phyloP scores from a whole-genome alignment of 305 asterid species.

The Fraxinus floribunda region DNA sequence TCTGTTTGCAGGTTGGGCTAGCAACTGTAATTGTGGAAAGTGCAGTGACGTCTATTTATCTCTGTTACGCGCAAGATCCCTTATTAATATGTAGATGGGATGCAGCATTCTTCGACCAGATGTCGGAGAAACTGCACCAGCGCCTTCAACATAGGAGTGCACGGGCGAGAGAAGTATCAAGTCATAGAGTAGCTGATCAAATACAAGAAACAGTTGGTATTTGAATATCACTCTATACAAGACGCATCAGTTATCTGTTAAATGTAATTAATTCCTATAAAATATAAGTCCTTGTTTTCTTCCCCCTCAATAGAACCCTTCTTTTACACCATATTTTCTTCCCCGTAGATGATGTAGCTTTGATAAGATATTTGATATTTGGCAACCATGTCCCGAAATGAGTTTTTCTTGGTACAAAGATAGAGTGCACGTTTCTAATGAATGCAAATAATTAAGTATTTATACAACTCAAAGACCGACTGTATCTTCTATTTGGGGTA shows the following conservation, averaged over 20 bases:
- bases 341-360: neutral
- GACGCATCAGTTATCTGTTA: neutral
- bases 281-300: neutral
- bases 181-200: slow-evolving; percentile 55
- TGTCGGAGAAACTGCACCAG: slow-evolving; percentile 82
- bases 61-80: slow-evolving; percentile 92
- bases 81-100: slow-evolving; percentile 79
- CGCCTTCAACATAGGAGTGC: slow-evolving; percentile 93
- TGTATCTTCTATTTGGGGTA: neutral
- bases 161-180: slow-evolving; percentile 54
- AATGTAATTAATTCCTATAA: neutral
- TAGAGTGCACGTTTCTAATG: too few relatives aligned
- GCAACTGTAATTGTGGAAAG: slow-evolving; percentile 97
- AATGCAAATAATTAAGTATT: neutral
- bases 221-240: slow-evolving; percentile 26
- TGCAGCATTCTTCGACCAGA: slow-evolving; percentile 60
- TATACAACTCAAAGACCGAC: neutral
- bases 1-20: slow-evolving; percentile 64
- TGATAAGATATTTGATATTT: neutral
- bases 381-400: neutral
- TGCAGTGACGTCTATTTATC: slow-evolving; percentile 88
- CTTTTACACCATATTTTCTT: neutral
- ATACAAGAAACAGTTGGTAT: slow-evolving; percentile 45
- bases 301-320: neutral
- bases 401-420: neutral